A percentile compares a stretch with the other conserved stretches of the same genome.
Evolutionary conservation across 2,329 filamentous ascomycete genomes (phyloP).

Genomic region (Aspergillus fijiensis): DNA sequence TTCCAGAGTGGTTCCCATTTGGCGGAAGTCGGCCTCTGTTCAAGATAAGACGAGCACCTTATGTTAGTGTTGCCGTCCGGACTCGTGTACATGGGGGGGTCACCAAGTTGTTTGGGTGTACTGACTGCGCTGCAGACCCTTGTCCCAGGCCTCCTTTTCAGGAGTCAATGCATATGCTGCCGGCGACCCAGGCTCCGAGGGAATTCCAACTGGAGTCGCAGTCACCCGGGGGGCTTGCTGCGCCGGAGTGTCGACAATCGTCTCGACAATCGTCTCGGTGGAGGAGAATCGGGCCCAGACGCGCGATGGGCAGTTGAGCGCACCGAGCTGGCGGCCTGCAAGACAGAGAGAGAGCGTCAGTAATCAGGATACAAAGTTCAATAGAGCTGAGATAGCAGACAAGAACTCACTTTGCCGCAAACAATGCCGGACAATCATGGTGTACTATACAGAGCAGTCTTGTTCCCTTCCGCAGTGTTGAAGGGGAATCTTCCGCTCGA

Average conservation of each 20-base stretch:
- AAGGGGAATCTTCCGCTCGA: constrained; percentile 29
- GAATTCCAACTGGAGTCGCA: constrained; percentile 12
- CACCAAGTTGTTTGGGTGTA: background rate
- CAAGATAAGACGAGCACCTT: background rate
- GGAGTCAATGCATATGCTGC: constrained; percentile 5
- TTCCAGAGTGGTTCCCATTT: constrained; percentile 32
- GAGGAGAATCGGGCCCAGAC: constrained; percentile 37
- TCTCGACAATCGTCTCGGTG: constrained; percentile 28
- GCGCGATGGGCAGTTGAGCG: constrained; percentile 33
- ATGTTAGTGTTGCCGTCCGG: background rate
- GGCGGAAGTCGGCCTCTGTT: constrained; percentile 33
- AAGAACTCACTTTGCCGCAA: constrained; percentile 41
- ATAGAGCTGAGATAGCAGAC: background rate
- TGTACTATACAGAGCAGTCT: constrained; percentile 19
- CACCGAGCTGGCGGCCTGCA: constrained; percentile 39
- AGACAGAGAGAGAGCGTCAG: constrained; percentile 16
- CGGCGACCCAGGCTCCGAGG: constrained; percentile 11
- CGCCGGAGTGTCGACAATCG: constrained; percentile 26
- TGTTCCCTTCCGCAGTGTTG: constrained; percentile 15
- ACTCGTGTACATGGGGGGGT: background rate
- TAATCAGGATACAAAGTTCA: background rate
- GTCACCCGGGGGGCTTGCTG: constrained; percentile 19
- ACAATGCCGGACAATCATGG: constrained; percentile 44
- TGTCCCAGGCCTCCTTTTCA: constrained; percentile 16
- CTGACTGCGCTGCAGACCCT: constrained; percentile 28